Percentiles rank a stretch among this genome's conserved stretches.
Conservation (phyloP, 169 alveolate species). For the Eimeria praecox region DNA sequence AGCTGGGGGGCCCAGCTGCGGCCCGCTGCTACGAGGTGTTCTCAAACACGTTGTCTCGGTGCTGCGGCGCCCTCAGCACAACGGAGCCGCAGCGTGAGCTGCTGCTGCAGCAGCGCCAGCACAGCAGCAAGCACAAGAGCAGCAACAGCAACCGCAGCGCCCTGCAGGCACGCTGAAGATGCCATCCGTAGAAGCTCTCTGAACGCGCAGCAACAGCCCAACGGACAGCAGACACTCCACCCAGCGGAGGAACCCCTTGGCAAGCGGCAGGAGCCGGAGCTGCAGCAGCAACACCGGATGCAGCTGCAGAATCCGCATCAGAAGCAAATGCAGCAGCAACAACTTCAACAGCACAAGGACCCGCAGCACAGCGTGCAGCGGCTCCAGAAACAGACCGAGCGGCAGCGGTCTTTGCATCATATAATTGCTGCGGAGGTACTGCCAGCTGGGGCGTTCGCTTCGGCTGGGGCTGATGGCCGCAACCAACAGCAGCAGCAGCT, state of each 20-base stretch:
- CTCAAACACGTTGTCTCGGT: background rate
- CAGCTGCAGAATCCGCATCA: background rate
- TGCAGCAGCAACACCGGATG: background rate
- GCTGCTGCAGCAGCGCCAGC: background rate
- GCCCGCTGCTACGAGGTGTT: background rate
- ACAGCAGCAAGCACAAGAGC: background rate
- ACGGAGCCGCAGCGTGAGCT: constrained; percentile 8
- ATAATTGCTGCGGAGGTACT: background rate
- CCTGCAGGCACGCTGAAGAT: background rate
- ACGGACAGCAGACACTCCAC: background rate
- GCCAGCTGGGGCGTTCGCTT: background rate
- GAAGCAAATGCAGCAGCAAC: background rate
- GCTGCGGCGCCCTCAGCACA: background rate
- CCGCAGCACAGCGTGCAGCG: background rate
- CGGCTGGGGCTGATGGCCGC: background rate
- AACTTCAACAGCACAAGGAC: background rate
- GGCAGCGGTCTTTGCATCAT: constrained; percentile 5
- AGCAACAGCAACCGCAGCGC: background rate
- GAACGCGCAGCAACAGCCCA: background rate
- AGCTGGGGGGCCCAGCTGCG: constrained; percentile 22
- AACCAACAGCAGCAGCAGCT: background rate
- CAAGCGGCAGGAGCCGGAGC: constrained; percentile 5
- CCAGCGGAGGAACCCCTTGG: background rate
- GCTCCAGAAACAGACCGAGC: background rate
- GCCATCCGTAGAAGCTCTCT: background rate